Conservation (phyloP, 2,329 filamentous ascomycete species). For the Aspergillus hortae region DNA sequence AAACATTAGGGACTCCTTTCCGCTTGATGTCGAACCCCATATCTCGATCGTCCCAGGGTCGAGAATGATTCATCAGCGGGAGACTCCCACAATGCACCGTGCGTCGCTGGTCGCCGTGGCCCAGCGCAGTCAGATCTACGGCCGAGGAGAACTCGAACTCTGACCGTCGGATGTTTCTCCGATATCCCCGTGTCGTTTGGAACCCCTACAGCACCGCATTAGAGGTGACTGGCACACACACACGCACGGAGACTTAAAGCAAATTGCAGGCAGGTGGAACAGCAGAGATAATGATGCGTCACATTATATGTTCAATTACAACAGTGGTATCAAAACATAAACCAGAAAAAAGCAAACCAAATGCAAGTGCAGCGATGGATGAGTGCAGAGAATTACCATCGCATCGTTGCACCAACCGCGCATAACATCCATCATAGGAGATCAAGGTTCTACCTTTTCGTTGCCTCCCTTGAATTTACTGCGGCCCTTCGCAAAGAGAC, state of each 20-base stretch:
- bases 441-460: conserved; percentile 83
- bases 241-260: conserved; percentile 7
- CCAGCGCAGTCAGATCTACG: conserved; percentile 15
- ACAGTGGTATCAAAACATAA: conserved; percentile 12
- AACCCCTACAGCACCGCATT: conserved; percentile 22
- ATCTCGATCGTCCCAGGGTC: conserved; percentile 6
- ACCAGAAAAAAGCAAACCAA: neutral
- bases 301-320: conserved; percentile 29
- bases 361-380: conserved; percentile 13
- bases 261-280: neutral
- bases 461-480: conserved; percentile 67
- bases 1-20: conserved; percentile 1
- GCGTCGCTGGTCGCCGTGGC: conserved; percentile 12
- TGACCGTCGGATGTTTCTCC: conserved; percentile 13
- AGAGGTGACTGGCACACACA: neutral
- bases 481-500: conserved; percentile 84
- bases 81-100: conserved; percentile 23
- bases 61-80: conserved; percentile 11
- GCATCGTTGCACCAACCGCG: conserved; percentile 4
- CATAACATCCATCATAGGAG: conserved; percentile 36
- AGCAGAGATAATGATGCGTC: conserved; percentile 23
- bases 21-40: conserved; percentile 4
- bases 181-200: conserved; percentile 24
- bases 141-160: conserved; percentile 16
- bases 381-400: conserved; percentile 1